Conservation (phyloP, 306 rosid genomes). For the Medicago arabica region DNA sequence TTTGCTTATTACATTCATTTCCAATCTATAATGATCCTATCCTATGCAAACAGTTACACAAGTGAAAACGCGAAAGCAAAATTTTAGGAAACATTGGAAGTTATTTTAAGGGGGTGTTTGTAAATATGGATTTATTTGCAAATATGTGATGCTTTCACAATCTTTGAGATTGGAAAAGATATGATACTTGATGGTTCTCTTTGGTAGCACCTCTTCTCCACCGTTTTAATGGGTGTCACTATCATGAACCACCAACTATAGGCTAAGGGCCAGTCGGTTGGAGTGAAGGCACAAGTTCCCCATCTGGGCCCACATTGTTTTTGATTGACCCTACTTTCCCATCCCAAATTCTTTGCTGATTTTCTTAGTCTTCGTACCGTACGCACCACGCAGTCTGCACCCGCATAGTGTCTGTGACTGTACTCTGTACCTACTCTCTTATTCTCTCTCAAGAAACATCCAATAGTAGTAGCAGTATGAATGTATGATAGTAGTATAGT, state of each 20-base stretch:
- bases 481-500: too few relatives aligned
- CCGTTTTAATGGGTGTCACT: constrained; percentile 53
- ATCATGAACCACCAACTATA: constrained; percentile 55
- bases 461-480: too few relatives aligned
- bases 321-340: constrained; percentile 8
- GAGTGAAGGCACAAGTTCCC: constrained; percentile 45
- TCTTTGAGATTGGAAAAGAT: constrained; percentile 53
- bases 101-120: constrained; percentile 35
- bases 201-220: constrained; percentile 32
- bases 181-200: constrained; percentile 37
- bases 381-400: background rate
- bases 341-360: background rate
- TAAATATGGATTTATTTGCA: constrained; percentile 13
- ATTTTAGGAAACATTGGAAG: constrained; percentile 15
- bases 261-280: constrained; percentile 70
- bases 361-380: constrained; percentile 28
- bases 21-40: constrained; percentile 8
- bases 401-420: constrained; percentile 11
- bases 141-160: constrained; percentile 44
- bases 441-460: background rate
- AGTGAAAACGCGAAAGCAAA: background rate
- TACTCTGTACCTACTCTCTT: background rate
- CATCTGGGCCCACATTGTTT: constrained; percentile 34
- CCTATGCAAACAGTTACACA: constrained; percentile 29
- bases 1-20: background rate